phyloP scores from a whole-genome alignment of 345 rosid genomes.

The Eucalyptus microcorys region DNA sequence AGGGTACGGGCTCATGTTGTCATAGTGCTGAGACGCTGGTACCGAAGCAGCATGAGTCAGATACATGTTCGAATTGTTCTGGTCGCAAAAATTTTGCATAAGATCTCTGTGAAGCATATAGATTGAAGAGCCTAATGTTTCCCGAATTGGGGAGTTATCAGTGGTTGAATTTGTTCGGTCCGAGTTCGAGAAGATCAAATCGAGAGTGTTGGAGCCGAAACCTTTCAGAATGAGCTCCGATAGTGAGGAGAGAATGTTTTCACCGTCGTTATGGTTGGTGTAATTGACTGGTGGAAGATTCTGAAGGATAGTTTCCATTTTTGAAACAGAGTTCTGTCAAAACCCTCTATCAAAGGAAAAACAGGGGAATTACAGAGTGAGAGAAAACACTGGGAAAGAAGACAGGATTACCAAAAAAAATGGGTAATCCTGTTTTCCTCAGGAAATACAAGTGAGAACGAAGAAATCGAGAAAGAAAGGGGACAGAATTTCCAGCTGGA shows the following conservation, averaged over 20 bases:
- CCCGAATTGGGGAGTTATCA: neutral
- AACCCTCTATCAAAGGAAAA: neutral
- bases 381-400: neutral
- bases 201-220: conserved; percentile 58
- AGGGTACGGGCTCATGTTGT: neutral
- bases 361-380: neutral
- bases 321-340: neutral
- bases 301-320: conserved; percentile 29
- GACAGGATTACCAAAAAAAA: neutral
- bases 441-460: neutral
- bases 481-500: neutral
- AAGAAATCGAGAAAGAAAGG: neutral
- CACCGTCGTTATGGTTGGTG: neutral
- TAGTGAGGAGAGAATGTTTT: conserved; percentile 30
- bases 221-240: conserved; percentile 68
- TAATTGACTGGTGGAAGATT: conserved; percentile 1
- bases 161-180: neutral
- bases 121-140: conserved; percentile 63
- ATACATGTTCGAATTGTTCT: neutral
- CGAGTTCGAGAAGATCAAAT: conserved; percentile 67
- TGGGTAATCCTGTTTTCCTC: neutral
- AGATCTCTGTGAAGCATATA: conserved; percentile 80
- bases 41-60: neutral
- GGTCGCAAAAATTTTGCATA: conserved; percentile 34
- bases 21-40: neutral